These are phyloP conservation scores for Alternaria gaisen DNA, from an alignment of 2,329 filamentous ascomycete genomes.

Conservation along the genomic window DNA sequence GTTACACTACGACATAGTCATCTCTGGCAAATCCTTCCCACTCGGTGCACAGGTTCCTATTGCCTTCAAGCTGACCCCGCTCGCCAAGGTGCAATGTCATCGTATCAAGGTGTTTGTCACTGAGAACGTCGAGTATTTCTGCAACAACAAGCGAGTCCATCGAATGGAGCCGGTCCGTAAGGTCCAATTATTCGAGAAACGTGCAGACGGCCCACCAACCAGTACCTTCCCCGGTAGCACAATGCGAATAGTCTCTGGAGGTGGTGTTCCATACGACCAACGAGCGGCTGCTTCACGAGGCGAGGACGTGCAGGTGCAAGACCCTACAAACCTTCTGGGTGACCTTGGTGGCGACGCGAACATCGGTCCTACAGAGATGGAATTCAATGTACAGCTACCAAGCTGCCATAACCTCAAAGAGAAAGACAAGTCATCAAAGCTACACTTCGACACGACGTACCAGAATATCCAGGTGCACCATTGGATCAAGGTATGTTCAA, in stretches of 20 bases:
- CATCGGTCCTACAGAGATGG: slow-evolving; percentile 90
- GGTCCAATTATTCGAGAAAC: slow-evolving; percentile 86
- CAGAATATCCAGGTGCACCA: slow-evolving; percentile 93
- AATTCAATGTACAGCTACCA: slow-evolving; percentile 91
- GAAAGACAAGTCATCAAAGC: slow-evolving; percentile 69
- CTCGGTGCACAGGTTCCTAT: slow-evolving; percentile 89
- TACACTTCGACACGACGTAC: slow-evolving; percentile 93
- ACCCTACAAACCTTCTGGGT: slow-evolving; percentile 77
- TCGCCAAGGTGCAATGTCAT: slow-evolving; percentile 93
- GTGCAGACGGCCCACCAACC: slow-evolving; percentile 78
- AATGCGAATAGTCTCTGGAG: slow-evolving; percentile 79
- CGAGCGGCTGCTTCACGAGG: slow-evolving; percentile 65
- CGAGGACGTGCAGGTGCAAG: slow-evolving; percentile 62
- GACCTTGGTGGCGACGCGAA: slow-evolving; percentile 77
- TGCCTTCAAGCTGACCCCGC: slow-evolving; percentile 89
- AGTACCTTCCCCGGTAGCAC: slow-evolving; percentile 79
- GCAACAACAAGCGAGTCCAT: slow-evolving; percentile 83
- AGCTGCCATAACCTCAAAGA: slow-evolving; percentile 85
- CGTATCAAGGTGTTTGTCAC: slow-evolving; percentile 91
- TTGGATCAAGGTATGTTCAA: slow-evolving; percentile 83
- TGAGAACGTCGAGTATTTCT: slow-evolving; percentile 91
- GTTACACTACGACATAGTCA: slow-evolving; percentile 93
- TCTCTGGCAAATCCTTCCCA: slow-evolving; percentile 94
- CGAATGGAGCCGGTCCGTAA: slow-evolving; percentile 85
- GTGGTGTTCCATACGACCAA: slow-evolving; percentile 75